Percentiles rank a stretch among this genome's conserved stretches.
phyloP scores from a whole-genome alignment of 257 asterid species.

The Solanum dulcamara region DNA sequence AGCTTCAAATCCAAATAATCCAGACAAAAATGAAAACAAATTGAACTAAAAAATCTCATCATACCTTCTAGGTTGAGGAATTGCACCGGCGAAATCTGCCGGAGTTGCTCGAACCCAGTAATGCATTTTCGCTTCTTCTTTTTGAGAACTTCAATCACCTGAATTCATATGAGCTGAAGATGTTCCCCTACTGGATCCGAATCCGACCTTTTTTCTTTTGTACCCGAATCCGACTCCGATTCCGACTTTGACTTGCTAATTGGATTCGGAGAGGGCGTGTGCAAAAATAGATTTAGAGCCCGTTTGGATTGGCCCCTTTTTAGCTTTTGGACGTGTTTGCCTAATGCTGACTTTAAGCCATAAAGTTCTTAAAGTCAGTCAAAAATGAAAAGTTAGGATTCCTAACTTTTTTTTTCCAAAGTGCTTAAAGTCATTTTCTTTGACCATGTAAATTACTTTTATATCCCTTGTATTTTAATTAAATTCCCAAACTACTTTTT shows the following conservation, averaged over 20 bases:
- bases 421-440: too few species aligned
- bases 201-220: not conserved
- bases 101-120: constrained; percentile 87
- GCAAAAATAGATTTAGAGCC: too few species aligned
- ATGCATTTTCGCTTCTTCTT: constrained; percentile 47
- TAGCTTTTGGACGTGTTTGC: too few species aligned
- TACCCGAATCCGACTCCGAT: not conserved
- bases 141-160: not conserved
- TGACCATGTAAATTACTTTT: too few species aligned
- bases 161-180: not conserved
- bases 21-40: not conserved
- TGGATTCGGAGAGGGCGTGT: not conserved
- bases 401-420: too few species aligned
- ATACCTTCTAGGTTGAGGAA: constrained; percentile 79
- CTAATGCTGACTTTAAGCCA: too few species aligned
- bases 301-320: too few species aligned
- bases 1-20: not conserved
- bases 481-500: too few species aligned
- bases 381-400: too few species aligned
- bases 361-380: too few species aligned
- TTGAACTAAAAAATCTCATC: not conserved
- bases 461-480: too few species aligned
- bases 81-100: constrained; percentile 65
- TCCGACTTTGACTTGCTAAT: not conserved
- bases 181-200: not conserved